Evolutionary conservation across 2,329 filamentous ascomycete genomes (phyloP), one percentile per base, ranked within the genome.

Genomic region (Metarhizium robertsii): DNA sequence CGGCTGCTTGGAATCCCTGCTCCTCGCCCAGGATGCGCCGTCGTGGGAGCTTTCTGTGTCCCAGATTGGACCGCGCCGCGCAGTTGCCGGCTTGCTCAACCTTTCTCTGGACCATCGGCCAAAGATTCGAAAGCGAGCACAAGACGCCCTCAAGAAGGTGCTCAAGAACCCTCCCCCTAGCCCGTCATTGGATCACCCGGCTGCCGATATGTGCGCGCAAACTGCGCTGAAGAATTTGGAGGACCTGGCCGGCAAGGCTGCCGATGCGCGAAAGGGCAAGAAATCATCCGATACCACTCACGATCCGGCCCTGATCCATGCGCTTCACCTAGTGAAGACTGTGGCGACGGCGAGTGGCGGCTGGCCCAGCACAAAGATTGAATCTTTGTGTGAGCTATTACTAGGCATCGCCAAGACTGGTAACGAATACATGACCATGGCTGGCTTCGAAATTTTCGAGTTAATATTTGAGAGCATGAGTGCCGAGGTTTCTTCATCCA

Each of bases 301-400:
- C 65, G 90, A 95, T 59, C 92, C 94, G 2, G 84, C 84, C 34
- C 77, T 97, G 52, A 95, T 97, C 61, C 94, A 97, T 68, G 87
- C 92, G 2, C 76, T 99, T 59, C 92, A 99, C 66, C 77, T 99
- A 55, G 87, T 96, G 61, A 96, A 95, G 78, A 88, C 89, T 0
- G 83, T 99, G 58, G 91, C 94, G 0, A 79, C 82, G 3, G 90
- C 90, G 5, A 92, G 90, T 57, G 89, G 90, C 45, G 94, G 94
- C 52, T 99, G 94, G 94, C 94, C 94, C 1, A 96, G 88, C 75
- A 90, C 88, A 75, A 96, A 95, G 73, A 95, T 96, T 54, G 94
- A 99, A 72, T 79, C 87, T 2, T 76, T 99, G 38, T 96, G 92
- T 70, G 92, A 97, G 70, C 75, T 96, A 54, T 75, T 99, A 56